Conservation (phyloP, 2,329 filamentous ascomycete species). For the Colletotrichum chrysophilum region DNA sequence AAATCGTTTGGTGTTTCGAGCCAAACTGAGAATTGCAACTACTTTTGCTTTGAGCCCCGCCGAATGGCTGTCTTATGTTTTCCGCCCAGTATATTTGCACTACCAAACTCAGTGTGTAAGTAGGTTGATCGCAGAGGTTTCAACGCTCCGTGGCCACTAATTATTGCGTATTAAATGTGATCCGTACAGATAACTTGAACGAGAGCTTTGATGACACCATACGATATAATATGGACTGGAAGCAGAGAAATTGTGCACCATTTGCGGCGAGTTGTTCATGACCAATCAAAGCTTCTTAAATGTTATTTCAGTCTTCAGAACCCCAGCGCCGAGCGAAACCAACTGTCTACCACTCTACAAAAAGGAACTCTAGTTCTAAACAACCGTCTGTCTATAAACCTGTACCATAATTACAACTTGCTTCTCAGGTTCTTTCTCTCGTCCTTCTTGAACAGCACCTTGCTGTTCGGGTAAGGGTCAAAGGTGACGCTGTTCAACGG, state of each 20-base stretch:
- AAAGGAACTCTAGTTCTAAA: background rate
- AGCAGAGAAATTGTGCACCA: background rate
- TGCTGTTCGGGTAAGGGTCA: conserved; percentile 72
- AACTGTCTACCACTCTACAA: background rate
- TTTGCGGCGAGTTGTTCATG: background rate
- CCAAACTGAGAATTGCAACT: background rate
- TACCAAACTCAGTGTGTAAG: background rate
- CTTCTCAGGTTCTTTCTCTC: conserved; percentile 46
- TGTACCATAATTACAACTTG: conserved; percentile 46
- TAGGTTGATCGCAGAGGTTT: too few species aligned
- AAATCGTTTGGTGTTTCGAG: background rate
- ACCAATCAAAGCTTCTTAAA: background rate
- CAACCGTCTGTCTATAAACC: background rate
- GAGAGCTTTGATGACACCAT: background rate
- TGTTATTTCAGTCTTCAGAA: background rate
- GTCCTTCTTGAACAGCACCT: conserved; percentile 66
- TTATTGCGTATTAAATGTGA: background rate
- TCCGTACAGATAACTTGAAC: background rate
- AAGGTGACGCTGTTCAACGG: conserved; percentile 75
- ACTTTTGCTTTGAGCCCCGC: background rate
- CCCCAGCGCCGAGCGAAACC: background rate
- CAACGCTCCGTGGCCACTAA: background rate
- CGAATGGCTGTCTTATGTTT: background rate
- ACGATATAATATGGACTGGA: background rate
- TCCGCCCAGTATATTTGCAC: background rate